phyloP scores from a whole-genome alignment of 1,284 basidiomycete species.

The Sanghuangporus sanghuang region DNA sequence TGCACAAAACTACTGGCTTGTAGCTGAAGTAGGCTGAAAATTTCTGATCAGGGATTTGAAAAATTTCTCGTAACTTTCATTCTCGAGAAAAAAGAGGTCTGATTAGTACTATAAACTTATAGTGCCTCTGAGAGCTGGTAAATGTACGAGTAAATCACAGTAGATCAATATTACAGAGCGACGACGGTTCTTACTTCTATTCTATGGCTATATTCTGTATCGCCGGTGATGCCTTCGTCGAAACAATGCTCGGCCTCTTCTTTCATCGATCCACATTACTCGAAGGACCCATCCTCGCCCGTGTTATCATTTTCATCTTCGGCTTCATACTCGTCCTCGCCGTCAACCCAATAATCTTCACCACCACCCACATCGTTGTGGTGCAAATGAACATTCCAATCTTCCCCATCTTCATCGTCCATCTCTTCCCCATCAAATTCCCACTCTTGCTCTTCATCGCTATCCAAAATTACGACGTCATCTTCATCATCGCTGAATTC shows the following conservation, averaged over 20 bases:
- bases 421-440: neutral
- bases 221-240: neutral
- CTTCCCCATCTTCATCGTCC: slow-evolving; percentile 29
- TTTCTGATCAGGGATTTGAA: too few species aligned
- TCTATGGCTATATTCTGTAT: too few species aligned
- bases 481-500: slow-evolving; percentile 14
- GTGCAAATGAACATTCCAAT: slow-evolving; percentile 20
- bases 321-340: slow-evolving; percentile 17
- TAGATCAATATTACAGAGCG: too few species aligned
- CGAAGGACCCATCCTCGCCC: slow-evolving; percentile 6
- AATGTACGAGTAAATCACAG: too few species aligned
- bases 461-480: neutral
- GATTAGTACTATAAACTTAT: too few species aligned
- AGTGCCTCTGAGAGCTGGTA: too few species aligned
- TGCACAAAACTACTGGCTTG: neutral
- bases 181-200: slow-evolving; percentile 13
- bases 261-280: slow-evolving; percentile 5
- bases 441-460: neutral
- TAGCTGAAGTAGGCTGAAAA: too few species aligned
- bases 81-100: too few species aligned
- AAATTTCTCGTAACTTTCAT: too few species aligned
- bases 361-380: slow-evolving; percentile 18
- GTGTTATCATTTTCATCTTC: slow-evolving; percentile 17
- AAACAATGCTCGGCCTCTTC: slow-evolving; percentile 3
- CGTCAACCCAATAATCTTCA: slow-evolving; percentile 17